phyloP scores from a whole-genome alignment of 495 filamentous ascomycete genomes.

The Daldinia concentrica region DNA sequence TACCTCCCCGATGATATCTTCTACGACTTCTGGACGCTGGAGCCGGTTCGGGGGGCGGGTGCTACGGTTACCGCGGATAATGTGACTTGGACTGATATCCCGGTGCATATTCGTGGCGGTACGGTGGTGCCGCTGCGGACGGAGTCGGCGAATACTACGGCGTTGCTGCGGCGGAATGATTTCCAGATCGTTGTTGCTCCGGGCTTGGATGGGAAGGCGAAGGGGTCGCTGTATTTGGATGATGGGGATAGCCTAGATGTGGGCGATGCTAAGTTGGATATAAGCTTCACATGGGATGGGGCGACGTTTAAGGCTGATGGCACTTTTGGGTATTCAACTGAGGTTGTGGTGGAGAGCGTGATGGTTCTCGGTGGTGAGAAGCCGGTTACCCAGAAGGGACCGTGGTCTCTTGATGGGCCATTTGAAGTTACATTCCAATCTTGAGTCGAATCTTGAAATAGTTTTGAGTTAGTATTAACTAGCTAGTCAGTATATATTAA shows the following conservation, averaged over 20 bases:
- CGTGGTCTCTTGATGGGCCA: conserved; percentile 28
- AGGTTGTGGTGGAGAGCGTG: conserved; percentile 61
- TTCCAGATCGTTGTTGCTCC: conserved; percentile 77
- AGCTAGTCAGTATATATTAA: background rate
- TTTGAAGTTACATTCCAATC: conserved; percentile 25
- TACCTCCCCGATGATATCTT: conserved; percentile 80
- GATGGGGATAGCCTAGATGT: conserved; percentile 67
- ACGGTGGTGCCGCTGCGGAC: conserved; percentile 71
- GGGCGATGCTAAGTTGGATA: conserved; percentile 52
- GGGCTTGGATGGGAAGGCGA: conserved; percentile 51
- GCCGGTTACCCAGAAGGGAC: conserved; percentile 20
- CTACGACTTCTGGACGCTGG: conserved; percentile 78
- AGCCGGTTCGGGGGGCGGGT: conserved; percentile 64
- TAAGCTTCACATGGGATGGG: conserved; percentile 58
- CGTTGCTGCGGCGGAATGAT: conserved; percentile 67
- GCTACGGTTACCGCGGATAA: conserved; percentile 58
- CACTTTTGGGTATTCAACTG: conserved; percentile 56
- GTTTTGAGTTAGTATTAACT: background rate
- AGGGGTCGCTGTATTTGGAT: conserved; percentile 65
- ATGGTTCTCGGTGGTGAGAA: conserved; percentile 54
- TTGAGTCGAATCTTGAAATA: background rate
- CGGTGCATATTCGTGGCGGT: conserved; percentile 75
- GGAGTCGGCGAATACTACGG: conserved; percentile 73
- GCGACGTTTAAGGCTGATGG: conserved; percentile 59
- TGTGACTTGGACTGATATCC: conserved; percentile 72